These are phyloP conservation scores for Heliamphora pulchella DNA, from an alignment of 179 eudicot genomes.

Conservation along the genomic window DNA sequence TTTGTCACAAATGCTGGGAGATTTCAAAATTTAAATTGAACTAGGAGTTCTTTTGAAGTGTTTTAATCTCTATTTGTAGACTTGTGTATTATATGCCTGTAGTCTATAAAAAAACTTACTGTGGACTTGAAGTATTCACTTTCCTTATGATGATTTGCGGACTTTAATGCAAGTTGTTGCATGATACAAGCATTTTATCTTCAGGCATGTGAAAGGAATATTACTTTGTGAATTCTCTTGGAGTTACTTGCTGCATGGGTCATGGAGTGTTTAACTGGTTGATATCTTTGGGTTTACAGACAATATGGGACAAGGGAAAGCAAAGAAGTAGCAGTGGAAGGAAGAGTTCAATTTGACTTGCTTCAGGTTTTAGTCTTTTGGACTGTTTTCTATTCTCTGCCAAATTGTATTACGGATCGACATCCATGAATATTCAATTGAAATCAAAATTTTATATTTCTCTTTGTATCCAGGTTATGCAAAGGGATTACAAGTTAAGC, in stretches of 20 bases:
- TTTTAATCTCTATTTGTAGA: background rate
- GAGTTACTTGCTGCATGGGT: background rate
- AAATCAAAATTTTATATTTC: background rate
- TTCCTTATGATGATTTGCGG: background rate
- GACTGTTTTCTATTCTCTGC: background rate
- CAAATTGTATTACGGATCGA: background rate
- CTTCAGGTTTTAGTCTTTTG: conserved; percentile 55
- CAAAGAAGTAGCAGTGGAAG: conserved; percentile 89
- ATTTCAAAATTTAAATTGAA: background rate
- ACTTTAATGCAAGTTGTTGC: background rate
- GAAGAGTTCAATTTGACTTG: conserved; percentile 97
- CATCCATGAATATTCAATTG: conserved; percentile 5
- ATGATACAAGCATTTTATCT: background rate
- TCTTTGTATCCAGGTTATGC: conserved; percentile 64
- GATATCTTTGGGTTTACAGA: conserved; percentile 35
- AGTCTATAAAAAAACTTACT: background rate
- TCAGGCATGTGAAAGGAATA: background rate
- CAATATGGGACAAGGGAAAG: conserved; percentile 94
- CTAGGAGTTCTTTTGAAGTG: background rate
- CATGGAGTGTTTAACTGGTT: conserved; percentile 15
- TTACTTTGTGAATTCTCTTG: background rate
- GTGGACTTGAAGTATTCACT: background rate
- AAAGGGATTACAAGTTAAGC: conserved; percentile 89
- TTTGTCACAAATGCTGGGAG: background rate
- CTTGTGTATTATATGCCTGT: background rate